Conservation (phyloP, 2,329 filamentous ascomycete genomes). For the Aspergillus viridinutans region DNA sequence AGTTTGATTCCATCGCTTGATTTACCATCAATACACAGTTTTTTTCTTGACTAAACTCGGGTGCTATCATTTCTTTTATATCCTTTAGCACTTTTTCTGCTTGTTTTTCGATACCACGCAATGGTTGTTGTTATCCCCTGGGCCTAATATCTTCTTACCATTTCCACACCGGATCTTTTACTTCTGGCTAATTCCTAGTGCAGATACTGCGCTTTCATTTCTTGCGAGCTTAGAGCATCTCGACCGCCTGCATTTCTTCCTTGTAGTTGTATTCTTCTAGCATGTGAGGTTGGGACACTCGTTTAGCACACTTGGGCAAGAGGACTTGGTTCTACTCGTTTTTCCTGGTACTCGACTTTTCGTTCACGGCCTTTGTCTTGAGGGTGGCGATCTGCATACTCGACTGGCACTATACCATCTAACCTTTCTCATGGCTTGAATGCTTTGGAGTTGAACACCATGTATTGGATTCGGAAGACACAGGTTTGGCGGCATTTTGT, state of each 20-base stretch:
- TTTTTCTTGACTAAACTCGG: not conserved
- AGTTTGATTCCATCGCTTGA: conserved; percentile 57
- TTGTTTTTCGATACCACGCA: conserved; percentile 13
- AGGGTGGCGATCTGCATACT: conserved; percentile 9
- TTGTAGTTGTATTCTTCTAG: not conserved
- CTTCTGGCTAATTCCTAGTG: not conserved
- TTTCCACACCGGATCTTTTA: not conserved
- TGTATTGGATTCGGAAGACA: conserved; percentile 2
- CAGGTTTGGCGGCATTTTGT: not conserved
- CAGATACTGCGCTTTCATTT: not conserved
- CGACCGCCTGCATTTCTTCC: not conserved
- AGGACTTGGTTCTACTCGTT: conserved; percentile 4
- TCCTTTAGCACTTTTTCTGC: conserved; percentile 5
- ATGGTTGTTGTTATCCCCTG: conserved; percentile 1
- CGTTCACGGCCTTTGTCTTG: conserved; percentile 1
- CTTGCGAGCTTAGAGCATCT: conserved; percentile 1
- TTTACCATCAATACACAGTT: conserved; percentile 9
- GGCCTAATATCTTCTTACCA: conserved; percentile 1
- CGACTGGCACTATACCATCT: not conserved
- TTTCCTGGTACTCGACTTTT: conserved; percentile 15
- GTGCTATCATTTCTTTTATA: conserved; percentile 6
- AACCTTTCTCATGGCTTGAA: not conserved
- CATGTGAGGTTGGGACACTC: not conserved
- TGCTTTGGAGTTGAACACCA: not conserved
- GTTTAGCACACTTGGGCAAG: not conserved